A percentile compares a stretch with the other conserved stretches of the same genome.
Conservation (phyloP, 129 eudicot genomes). For the Flaveria ramosissima region DNA sequence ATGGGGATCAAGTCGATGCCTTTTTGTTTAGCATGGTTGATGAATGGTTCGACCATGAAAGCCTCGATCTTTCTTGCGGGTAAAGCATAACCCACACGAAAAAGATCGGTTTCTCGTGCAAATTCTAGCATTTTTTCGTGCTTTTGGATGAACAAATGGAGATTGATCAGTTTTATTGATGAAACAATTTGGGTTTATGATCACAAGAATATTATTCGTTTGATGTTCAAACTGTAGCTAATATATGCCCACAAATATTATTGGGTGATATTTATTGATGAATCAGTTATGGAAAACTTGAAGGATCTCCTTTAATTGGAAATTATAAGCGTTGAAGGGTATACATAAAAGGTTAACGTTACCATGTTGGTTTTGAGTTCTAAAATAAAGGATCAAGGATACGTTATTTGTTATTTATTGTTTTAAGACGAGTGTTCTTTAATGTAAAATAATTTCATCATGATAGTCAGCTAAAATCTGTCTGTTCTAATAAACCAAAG, state of each 20-base stretch:
- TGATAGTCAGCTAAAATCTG: no score
- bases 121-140: constrained; percentile 22
- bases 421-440: no score
- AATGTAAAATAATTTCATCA: no score
- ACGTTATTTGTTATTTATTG: no score
- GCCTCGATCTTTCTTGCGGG: constrained; percentile 53
- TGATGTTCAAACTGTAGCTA: neutral
- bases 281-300: neutral
- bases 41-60: constrained; percentile 51
- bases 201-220: constrained; percentile 18
- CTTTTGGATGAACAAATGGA: neutral
- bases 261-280: neutral
- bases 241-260: constrained; percentile 4
- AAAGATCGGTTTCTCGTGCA: constrained; percentile 14
- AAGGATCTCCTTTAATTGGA: constrained; percentile 18
- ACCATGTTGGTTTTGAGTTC: no score
- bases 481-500: no score
- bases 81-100: constrained; percentile 68
- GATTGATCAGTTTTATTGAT: neutral
- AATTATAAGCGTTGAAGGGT: no score
- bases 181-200: neutral
- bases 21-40: constrained; percentile 37
- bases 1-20: constrained; percentile 56
- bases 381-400: no score
- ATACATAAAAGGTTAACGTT: no score